Evolutionary conservation across 768 basidiomycete species (phyloP), one percentile per base, ranked within the genome.

Genomic region (Sporobolomyces phaffii): DNA sequence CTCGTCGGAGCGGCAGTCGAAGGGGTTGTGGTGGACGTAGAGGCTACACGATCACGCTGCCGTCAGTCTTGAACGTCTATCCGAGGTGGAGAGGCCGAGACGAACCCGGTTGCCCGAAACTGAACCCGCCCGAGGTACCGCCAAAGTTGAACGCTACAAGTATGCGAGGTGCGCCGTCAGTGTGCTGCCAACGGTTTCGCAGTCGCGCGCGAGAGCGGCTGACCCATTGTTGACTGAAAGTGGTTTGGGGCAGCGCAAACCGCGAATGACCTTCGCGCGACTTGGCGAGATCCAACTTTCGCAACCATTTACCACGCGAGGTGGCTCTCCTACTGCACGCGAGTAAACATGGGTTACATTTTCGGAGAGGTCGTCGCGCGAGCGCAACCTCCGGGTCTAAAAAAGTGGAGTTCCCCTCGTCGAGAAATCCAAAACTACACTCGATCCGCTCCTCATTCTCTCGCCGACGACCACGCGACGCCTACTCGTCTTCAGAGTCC

Each of bases 401-500:
- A n/a, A n/a, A n/a, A n/a, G n/a, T n/a, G n/a, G n/a, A n/a, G n/a
- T n/a, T n/a, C n/a, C n/a, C n/a, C n/a, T n/a, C n/a, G n/a, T n/a
- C n/a, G n/a, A n/a, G n/a, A n/a, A n/a, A n/a, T n/a, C n/a, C n/a
- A n/a, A n/a, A n/a, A n/a, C n/a, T n/a, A n/a, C n/a, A n/a, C 43
- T 15, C 44, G 44, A 20, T 45, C 44, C 8, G 44, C 7, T 24
- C n/a, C 44, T 41, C 40, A 10, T 31, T 11, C 48, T 8, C 48
- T 11, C 9, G 24, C 11, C 24, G 48, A 11, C 24, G 10, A 28
- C 11, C 48, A 31, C 11, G 26, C 5, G 13, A 29, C 48, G 22
- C 41, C 50, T 73, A 73, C 48, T 75, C 74, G 49, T 48, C 63
- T 20, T 75, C 74, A 31, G 71, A 72, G 33, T 73, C 74, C 62